phyloP scores from a whole-genome alignment of 192 early-diverging fungal species.

The Kappamyces sp. region DNA sequence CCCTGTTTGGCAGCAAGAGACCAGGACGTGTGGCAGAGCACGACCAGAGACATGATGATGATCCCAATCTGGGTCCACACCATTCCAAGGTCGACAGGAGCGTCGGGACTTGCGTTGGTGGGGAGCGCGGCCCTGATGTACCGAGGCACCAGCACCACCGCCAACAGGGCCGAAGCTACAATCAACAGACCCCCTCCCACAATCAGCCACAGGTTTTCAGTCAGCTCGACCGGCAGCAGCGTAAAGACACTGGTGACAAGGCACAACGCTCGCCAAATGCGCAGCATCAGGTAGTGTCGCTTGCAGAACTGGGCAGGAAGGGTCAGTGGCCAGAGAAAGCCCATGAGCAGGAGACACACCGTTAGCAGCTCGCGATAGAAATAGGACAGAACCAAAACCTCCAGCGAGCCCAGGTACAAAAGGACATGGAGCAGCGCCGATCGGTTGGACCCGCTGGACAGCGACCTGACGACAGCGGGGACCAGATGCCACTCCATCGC shows the following conservation, averaged over 20 bases:
- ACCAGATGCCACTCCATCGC: slow-evolving; percentile 14
- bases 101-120: background rate
- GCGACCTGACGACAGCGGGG: slow-evolving; percentile 1
- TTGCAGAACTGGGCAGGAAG: slow-evolving; percentile 45
- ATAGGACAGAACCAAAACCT: slow-evolving; percentile 75
- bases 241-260: slow-evolving; percentile 76
- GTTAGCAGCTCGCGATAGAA: slow-evolving; percentile 70
- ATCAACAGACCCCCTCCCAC: slow-evolving; percentile 29
- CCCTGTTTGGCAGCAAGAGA: slow-evolving; percentile 54
- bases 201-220: slow-evolving; percentile 58
- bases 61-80: slow-evolving; percentile 33
- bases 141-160: slow-evolving; percentile 21
- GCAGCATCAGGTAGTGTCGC: slow-evolving; percentile 42
- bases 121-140: slow-evolving; percentile 18
- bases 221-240: slow-evolving; percentile 80
- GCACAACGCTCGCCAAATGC: slow-evolving; percentile 62
- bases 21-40: slow-evolving; percentile 57
- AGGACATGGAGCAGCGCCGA: slow-evolving; percentile 1
- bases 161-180: slow-evolving; percentile 21
- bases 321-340: slow-evolving; percentile 57
- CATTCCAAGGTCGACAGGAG: background rate
- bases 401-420: slow-evolving; percentile 61
- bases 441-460: slow-evolving; percentile 11
- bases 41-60: slow-evolving; percentile 46
- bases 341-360: slow-evolving; percentile 54